Percentiles rank a stretch among this genome's conserved stretches.
These are phyloP conservation scores for Fallopia convolvulus DNA, from an alignment of 148 eudicot genomes.

Conservation along the genomic window DNA sequence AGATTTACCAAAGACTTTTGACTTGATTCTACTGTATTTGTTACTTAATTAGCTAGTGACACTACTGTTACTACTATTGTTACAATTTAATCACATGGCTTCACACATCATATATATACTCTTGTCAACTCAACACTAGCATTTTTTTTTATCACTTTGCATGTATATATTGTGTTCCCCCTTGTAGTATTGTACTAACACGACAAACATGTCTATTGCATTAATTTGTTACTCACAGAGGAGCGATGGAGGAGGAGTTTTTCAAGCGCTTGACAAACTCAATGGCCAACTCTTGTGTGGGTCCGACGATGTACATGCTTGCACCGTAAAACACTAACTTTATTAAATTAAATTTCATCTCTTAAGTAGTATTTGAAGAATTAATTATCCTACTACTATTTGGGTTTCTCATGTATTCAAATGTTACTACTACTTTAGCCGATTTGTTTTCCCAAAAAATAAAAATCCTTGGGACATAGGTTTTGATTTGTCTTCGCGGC, in stretches of 20 bases:
- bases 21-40: no score
- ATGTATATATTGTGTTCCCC: not conserved
- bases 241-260: slow-evolving; percentile 29
- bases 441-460: no score
- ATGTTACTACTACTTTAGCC: no score
- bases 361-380: no score
- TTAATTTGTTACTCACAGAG: slow-evolving; percentile 17
- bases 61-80: not conserved
- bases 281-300: slow-evolving; percentile 32
- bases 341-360: not conserved
- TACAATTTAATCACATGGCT: not conserved
- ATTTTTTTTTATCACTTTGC: not conserved
- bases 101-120: not conserved
- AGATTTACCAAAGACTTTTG: no score
- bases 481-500: no score
- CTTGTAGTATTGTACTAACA: not conserved
- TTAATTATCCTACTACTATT: no score
- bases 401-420: no score
- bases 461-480: no score
- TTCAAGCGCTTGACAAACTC: slow-evolving; percentile 24
- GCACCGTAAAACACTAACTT: not conserved
- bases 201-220: not conserved
- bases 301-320: slow-evolving; percentile 23
- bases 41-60: not conserved
- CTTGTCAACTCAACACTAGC: not conserved